Conservation (phyloP, 73 alveolate species). For the Durusdinium trenchii region DNA sequence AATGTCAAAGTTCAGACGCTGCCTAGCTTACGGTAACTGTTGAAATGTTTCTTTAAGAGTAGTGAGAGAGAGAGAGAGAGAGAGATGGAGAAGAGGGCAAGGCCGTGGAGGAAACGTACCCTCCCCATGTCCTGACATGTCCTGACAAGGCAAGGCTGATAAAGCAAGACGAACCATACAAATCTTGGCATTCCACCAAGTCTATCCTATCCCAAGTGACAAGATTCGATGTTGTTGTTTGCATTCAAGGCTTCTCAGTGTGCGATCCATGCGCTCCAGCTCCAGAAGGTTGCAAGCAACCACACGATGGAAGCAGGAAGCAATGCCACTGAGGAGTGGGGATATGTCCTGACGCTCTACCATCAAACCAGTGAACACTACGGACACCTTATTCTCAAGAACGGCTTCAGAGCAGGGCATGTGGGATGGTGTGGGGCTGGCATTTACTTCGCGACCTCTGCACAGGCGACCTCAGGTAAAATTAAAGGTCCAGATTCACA, state of each 20-base stretch:
- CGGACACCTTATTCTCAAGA: conserved; percentile 49
- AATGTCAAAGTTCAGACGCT: conserved; percentile 12
- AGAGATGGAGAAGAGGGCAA: background rate
- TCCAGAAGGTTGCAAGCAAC: background rate
- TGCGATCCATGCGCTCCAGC: conserved; percentile 45
- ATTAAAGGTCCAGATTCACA: conserved; percentile 80
- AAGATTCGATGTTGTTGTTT: background rate
- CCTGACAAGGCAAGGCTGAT: background rate
- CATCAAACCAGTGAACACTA: conserved; percentile 57
- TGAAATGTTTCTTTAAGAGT: background rate
- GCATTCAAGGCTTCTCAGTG: background rate
- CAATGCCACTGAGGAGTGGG: background rate
- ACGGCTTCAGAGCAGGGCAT: conserved; percentile 58
- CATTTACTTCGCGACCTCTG: conserved; percentile 63
- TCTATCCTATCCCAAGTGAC: background rate
- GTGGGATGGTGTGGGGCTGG: conserved; percentile 94
- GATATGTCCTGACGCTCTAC: conserved; percentile 59
- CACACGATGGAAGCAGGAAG: background rate
- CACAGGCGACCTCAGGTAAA: conserved; percentile 53
- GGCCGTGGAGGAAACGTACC: background rate
- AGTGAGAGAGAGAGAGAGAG: too few relatives aligned
- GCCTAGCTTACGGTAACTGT: background rate
- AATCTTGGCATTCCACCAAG: background rate
- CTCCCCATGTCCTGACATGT: background rate
- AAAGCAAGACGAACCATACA: background rate